Conservation (phyloP, 441 rosid genomes). For the Jatropha podagrica region DNA sequence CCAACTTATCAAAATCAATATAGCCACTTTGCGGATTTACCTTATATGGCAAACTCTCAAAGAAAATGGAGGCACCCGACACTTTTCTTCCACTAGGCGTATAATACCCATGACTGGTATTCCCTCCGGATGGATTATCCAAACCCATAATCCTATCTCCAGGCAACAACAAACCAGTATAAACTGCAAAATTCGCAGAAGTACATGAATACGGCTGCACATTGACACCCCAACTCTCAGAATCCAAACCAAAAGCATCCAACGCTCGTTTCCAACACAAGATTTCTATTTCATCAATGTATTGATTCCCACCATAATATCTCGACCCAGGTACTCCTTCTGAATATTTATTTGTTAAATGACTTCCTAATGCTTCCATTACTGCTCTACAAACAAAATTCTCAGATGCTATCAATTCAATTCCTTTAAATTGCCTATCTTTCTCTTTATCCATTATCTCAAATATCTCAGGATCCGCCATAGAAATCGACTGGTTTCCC, state of each 20-base stretch:
- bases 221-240: slow-evolving; percentile 81
- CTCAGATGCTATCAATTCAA: slow-evolving; percentile 92
- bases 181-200: slow-evolving; percentile 83
- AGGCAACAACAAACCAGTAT: slow-evolving; percentile 66
- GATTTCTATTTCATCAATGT: slow-evolving; percentile 72
- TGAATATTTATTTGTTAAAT: slow-evolving; percentile 88
- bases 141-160: slow-evolving; percentile 92
- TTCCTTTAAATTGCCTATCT: slow-evolving; percentile 69
- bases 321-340: slow-evolving; percentile 85
- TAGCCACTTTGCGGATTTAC: slow-evolving; percentile 72
- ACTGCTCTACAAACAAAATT: slow-evolving; percentile 87
- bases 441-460: slow-evolving; percentile 80
- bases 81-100: slow-evolving; percentile 79
- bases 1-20: slow-evolving; percentile 72
- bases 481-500: slow-evolving; percentile 61
- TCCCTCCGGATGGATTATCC: slow-evolving; percentile 86
- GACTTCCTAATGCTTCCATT: slow-evolving; percentile 92
- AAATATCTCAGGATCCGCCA: slow-evolving; percentile 60
- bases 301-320: slow-evolving; percentile 72
- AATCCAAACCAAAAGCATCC: slow-evolving; percentile 62
- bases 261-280: slow-evolving; percentile 74
- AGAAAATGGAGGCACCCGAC: slow-evolving; percentile 70
- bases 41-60: slow-evolving; percentile 84
- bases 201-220: slow-evolving; percentile 93
- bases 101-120: slow-evolving; percentile 79